A percentile compares a stretch with the other conserved stretches of the same genome.
phyloP scores from a whole-genome alignment of 768 basidiomycete genomes.

The Exsudoporus frostii region DNA sequence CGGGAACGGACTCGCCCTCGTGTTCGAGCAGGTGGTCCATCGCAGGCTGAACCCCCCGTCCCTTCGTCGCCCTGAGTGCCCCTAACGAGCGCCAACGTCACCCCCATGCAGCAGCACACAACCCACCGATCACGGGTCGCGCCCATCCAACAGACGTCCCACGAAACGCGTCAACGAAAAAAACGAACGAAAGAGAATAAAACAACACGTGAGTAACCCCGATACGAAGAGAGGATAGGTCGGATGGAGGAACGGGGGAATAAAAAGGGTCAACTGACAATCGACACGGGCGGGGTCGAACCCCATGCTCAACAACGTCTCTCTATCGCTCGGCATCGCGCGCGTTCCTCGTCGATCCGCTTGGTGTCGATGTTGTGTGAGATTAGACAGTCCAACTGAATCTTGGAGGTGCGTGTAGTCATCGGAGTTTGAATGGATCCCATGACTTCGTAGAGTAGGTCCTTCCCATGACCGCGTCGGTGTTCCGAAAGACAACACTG shows the following conservation, averaged over 20 bases:
- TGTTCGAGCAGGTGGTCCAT: slow-evolving; percentile 89
- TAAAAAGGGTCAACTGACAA: slow-evolving; percentile 52
- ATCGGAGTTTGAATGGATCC: too few relatives aligned
- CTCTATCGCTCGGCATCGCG: slow-evolving; percentile 56
- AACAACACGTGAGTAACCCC: not conserved
- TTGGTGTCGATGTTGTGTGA: not conserved
- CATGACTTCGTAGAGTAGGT: too few relatives aligned
- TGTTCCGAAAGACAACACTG: too few relatives aligned
- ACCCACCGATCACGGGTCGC: not conserved
- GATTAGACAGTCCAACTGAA: too few relatives aligned
- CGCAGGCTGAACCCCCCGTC: slow-evolving; percentile 83
- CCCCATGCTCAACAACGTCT: slow-evolving; percentile 79
- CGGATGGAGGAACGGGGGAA: not conserved
- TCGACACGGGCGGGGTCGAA: slow-evolving; percentile 83
- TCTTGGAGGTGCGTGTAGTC: too few relatives aligned
- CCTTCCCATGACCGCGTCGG: too few relatives aligned
- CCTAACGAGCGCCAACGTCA: slow-evolving; percentile 42
- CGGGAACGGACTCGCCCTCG: slow-evolving; percentile 71
- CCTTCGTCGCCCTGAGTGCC: slow-evolving; percentile 83
- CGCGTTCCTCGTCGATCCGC: not conserved
- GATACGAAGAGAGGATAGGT: not conserved
- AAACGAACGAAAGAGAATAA: not conserved
- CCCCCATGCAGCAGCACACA: not conserved
- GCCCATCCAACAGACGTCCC: not conserved
- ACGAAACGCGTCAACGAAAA: not conserved